These are phyloP conservation scores for Heimioporus sp. DNA, from an alignment of 768 basidiomycete species.

Conservation along the genomic window DNA sequence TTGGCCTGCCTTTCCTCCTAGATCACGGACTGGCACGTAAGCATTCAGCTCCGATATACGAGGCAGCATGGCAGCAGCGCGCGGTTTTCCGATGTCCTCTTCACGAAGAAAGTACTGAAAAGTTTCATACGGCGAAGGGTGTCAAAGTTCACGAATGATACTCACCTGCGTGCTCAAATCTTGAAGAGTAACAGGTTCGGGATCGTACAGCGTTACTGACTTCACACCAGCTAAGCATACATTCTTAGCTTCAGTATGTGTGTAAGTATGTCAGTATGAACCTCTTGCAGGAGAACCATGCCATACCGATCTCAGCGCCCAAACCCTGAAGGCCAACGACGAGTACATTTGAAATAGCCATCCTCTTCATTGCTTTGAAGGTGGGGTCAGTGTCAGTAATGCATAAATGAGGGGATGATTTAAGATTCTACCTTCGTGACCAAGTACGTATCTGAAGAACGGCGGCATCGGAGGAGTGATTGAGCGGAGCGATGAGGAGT, in stretches of 20 bases:
- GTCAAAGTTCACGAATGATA: constrained; percentile 9
- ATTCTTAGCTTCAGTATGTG: constrained; percentile 70
- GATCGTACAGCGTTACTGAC: constrained; percentile 94
- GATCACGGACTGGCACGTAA: constrained; percentile 89
- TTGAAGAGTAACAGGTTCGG: constrained; percentile 80
- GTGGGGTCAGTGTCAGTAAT: constrained; percentile 25
- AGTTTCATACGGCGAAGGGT: constrained; percentile 7
- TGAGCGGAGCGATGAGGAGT: constrained; percentile 7
- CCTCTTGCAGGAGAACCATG: neutral
- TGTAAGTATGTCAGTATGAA: constrained; percentile 6
- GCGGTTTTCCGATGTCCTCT: constrained; percentile 83
- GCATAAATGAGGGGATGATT: neutral
- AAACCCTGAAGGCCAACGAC: constrained; percentile 90
- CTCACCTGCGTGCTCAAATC: constrained; percentile 91
- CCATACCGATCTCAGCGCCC: constrained; percentile 90
- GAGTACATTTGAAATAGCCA: constrained; percentile 94
- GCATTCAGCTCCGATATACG: constrained; percentile 92
- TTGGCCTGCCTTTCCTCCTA: constrained; percentile 77
- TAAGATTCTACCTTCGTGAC: constrained; percentile 76
- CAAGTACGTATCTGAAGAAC: constrained; percentile 78
- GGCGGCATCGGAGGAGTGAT: constrained; percentile 20
- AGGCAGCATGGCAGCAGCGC: constrained; percentile 83
- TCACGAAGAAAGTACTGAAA: constrained; percentile 88
- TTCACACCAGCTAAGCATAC: constrained; percentile 94
- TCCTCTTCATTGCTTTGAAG: constrained; percentile 92